Conservation (phyloP, 2,329 filamentous ascomycete species). For the Elsinoe fawcettii region DNA sequence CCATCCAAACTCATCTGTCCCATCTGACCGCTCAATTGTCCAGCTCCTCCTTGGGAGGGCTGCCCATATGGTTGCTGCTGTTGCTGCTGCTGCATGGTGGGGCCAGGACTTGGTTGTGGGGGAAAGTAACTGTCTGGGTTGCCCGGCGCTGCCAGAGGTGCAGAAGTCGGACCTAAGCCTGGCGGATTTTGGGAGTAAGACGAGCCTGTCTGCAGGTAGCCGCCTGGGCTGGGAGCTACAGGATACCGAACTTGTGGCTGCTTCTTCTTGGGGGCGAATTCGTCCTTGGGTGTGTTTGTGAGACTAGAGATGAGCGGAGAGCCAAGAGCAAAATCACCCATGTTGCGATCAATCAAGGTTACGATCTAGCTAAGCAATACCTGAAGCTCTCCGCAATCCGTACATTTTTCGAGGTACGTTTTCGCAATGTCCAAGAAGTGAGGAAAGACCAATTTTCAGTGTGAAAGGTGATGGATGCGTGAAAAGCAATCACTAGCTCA, state of each 20-base stretch:
- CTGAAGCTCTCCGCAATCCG: not conserved
- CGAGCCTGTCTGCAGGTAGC: conserved; percentile 37
- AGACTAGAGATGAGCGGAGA: conserved; percentile 10
- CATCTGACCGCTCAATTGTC: conserved; percentile 63
- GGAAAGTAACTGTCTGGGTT: conserved; percentile 36
- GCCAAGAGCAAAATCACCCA: conserved; percentile 9
- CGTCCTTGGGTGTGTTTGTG: conserved; percentile 1
- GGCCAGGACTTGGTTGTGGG: conserved; percentile 25
- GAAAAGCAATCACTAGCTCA: not conserved
- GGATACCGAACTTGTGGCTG: conserved; percentile 29
- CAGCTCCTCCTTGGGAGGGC: conserved; percentile 24
- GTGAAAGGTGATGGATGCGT: not conserved
- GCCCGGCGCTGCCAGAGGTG: conserved; percentile 18
- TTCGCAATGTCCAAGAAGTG: not conserved
- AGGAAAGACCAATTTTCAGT: not conserved
- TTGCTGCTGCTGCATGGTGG: conserved; percentile 18
- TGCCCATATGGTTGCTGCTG: conserved; percentile 22
- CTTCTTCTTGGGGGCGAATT: conserved; percentile 11
- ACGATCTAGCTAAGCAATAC: conserved; percentile 3
- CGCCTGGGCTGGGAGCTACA: conserved; percentile 37
- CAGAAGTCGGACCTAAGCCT: conserved; percentile 28
- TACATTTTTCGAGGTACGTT: conserved; percentile 14
- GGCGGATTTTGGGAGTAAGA: conserved; percentile 16
- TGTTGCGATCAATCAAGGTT: not conserved
- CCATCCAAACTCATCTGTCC: conserved; percentile 60